Evolutionary conservation across 2,329 filamentous ascomycete genomes (phyloP).

Genomic region (Fusarium udum): DNA sequence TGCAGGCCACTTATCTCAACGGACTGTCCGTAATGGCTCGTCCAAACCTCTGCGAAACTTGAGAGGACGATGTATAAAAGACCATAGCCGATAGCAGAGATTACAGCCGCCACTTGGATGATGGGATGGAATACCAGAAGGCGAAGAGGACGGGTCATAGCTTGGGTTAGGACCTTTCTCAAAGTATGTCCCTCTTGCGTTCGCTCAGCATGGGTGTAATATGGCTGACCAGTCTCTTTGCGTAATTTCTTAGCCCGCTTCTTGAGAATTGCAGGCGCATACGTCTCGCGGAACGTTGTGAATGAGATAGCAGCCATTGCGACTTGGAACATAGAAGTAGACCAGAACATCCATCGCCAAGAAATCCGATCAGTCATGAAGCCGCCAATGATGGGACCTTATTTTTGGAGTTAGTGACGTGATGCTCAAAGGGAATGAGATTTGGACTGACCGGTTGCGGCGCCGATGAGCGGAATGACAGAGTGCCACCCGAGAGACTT

Average conservation of each 20-base stretch:
- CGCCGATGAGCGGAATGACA: constrained; percentile 52
- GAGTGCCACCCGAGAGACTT: constrained; percentile 51
- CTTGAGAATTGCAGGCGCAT: constrained; percentile 48
- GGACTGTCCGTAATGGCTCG: constrained; percentile 61
- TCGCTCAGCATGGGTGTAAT: constrained; percentile 51
- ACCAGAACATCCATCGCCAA: constrained; percentile 60
- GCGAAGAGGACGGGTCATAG: constrained; percentile 64
- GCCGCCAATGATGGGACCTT: constrained; percentile 52
- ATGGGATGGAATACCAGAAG: constrained; percentile 68
- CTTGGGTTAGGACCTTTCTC: constrained; percentile 41
- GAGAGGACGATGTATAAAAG: constrained; percentile 71
- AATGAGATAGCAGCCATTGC: constrained; percentile 48
- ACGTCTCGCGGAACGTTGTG: constrained; percentile 52
- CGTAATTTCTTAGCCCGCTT: constrained; percentile 48
- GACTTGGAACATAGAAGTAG: constrained; percentile 53
- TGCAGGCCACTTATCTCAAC: constrained; percentile 69
- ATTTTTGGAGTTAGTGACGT: accelerated
- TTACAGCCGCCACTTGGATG: constrained; percentile 63
- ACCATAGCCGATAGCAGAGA: constrained; percentile 69
- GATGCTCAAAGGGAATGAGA: accelerated
- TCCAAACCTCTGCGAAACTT: constrained; percentile 69
- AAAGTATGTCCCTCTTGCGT: constrained; percentile 44
- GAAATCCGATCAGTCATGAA: constrained; percentile 49
- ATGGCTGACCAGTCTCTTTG: constrained; percentile 43
- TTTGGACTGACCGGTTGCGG: constrained; percentile 46